Percentiles rank a stretch among this genome's conserved stretches.
Conservation (phyloP, 2,329 filamentous ascomycete species). For the Geosmithia morbida region DNA sequence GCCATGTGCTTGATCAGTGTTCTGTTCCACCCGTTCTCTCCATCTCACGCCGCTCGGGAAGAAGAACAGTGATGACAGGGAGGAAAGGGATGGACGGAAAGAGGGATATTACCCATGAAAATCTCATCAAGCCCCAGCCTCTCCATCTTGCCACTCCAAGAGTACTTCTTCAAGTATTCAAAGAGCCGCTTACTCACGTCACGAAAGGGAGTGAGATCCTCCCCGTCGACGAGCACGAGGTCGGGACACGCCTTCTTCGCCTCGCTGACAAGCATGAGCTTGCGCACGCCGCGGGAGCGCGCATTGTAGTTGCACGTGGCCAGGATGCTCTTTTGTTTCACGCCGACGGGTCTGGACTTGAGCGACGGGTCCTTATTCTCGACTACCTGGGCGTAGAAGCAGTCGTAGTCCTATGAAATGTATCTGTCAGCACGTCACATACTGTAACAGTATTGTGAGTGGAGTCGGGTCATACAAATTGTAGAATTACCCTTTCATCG, state of each 20-base stretch:
- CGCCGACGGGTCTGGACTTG: constrained; percentile 59
- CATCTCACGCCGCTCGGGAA: too few species aligned
- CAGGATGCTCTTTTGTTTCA: constrained; percentile 86
- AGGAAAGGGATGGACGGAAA: not conserved
- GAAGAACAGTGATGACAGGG: not conserved
- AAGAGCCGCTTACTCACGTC: constrained; percentile 75
- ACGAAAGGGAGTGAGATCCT: constrained; percentile 74
- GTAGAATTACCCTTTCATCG: constrained; percentile 58
- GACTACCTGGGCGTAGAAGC: constrained; percentile 88
- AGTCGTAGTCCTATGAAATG: constrained; percentile 55
- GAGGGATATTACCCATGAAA: constrained; percentile 23
- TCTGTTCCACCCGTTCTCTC: constrained; percentile 1
- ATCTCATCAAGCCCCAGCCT: constrained; percentile 86
- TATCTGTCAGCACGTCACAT: not conserved
- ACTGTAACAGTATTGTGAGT: not conserved
- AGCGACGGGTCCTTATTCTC: constrained; percentile 67
- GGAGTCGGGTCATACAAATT: constrained; percentile 48
- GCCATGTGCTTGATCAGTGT: constrained; percentile 26
- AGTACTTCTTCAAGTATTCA: constrained; percentile 53
- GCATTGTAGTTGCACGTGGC: constrained; percentile 94
- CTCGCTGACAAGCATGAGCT: constrained; percentile 75
- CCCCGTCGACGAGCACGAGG: constrained; percentile 71
- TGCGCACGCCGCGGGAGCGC: constrained; percentile 55
- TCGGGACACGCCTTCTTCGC: constrained; percentile 71
- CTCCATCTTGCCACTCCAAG: constrained; percentile 69